Percentiles rank a stretch among this genome's conserved stretches.
Conservation (phyloP, 2,329 filamentous ascomycete species). For the Aurifilum marmelostoma region DNA sequence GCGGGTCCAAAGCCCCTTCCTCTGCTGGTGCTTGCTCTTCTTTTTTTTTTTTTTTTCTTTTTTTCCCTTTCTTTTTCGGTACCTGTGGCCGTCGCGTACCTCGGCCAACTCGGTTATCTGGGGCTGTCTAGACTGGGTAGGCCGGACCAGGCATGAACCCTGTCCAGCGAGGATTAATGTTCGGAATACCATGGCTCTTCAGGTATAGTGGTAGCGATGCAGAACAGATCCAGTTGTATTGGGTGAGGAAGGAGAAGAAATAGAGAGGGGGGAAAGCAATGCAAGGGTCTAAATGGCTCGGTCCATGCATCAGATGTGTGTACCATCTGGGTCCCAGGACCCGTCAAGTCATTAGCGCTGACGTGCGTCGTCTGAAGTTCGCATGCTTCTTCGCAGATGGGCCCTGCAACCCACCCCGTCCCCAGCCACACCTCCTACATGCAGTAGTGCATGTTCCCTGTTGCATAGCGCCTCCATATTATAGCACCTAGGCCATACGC, state of each 20-base stretch:
- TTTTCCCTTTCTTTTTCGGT: background rate
- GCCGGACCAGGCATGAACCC: background rate
- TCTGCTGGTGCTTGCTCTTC: background rate
- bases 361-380: conserved; percentile 17
- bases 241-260: background rate
- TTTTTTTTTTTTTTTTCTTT: too few relatives aligned
- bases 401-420: background rate
- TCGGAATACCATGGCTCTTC: conserved; percentile 3
- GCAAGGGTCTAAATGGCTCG: background rate
- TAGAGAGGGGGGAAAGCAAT: background rate
- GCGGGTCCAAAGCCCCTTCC: background rate
- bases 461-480: conserved; percentile 1
- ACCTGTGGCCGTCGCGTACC: background rate
- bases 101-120: conserved; percentile 4
- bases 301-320: conserved; percentile 2
- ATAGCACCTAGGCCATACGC: background rate
- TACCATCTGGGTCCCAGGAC: background rate
- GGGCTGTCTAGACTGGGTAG: background rate
- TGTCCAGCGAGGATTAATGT: background rate
- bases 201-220: background rate
- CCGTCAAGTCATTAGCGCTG: conserved; percentile 12
- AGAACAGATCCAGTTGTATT: background rate
- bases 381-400: conserved; percentile 4
- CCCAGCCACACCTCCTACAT: background rate
- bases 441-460: background rate